Evolutionary conservation across 257 asterid species (phyloP).

Genomic region (Petunia secreta): DNA sequence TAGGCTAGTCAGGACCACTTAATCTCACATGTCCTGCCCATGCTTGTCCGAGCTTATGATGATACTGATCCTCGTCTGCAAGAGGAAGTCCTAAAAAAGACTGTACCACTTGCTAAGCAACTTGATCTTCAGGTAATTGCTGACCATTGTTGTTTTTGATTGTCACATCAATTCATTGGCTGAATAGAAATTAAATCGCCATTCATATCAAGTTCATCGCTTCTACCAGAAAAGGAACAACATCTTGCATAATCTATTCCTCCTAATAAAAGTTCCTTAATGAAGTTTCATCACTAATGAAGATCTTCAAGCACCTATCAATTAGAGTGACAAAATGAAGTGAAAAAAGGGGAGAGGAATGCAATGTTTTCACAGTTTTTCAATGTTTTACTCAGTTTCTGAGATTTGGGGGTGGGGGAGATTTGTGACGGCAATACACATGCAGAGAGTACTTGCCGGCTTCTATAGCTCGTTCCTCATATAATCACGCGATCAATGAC

Average conservation of each 20-base stretch:
- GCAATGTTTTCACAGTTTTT: not conserved
- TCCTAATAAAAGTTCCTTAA: constrained; percentile 9
- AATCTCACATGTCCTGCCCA: constrained; percentile 80
- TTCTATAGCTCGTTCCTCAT: not conserved
- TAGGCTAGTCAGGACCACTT: constrained; percentile 93
- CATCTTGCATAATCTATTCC: not conserved
- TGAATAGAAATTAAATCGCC: not conserved
- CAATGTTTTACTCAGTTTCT: constrained; percentile 9
- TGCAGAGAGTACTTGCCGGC: constrained; percentile 5
- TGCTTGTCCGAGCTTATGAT: constrained; percentile 95
- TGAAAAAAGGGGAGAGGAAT: constrained; percentile 13
- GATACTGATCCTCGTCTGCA: constrained; percentile 95
- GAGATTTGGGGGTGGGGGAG: not conserved
- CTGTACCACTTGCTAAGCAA: constrained; percentile 74
- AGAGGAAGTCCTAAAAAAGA: constrained; percentile 95
- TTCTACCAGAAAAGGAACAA: constrained; percentile 17
- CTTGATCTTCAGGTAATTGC: constrained; percentile 82
- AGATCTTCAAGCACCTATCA: constrained; percentile 19
- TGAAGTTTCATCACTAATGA: not conserved
- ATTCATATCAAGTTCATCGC: constrained; percentile 3
- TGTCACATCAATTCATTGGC: not conserved
- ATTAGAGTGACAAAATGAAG: not conserved
- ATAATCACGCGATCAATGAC: not conserved
- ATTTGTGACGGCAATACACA: not conserved
- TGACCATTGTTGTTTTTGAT: constrained; percentile 5